phyloP scores from a whole-genome alignment of 108 stramenopile genomes.

The Nitzschia inconspicua region DNA sequence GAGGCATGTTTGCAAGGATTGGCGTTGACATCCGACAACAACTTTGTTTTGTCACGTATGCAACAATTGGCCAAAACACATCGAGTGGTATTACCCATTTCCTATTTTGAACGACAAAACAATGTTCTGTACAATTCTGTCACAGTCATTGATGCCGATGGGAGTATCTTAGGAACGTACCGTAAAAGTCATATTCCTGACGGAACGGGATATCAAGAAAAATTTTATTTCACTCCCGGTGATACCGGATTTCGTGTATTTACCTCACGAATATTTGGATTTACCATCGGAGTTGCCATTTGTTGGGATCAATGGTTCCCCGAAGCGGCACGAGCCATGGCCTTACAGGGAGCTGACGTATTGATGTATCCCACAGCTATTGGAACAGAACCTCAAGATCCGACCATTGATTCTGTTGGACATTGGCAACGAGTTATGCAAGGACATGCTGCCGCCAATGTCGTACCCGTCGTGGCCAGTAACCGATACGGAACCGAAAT shows the following conservation, averaged over 20 bases:
- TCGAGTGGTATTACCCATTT: conserved; percentile 50
- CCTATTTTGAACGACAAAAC: conserved; percentile 40
- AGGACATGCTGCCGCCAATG: conserved; percentile 68
- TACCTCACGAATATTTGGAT: conserved; percentile 40
- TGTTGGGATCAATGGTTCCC: conserved; percentile 93
- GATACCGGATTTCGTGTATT: conserved; percentile 78
- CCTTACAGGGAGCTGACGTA: conserved; percentile 67
- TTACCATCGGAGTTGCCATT: conserved; percentile 71
- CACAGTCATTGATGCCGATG: conserved; percentile 70
- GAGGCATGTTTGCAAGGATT: conserved; percentile 29
- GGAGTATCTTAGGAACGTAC: conserved; percentile 50
- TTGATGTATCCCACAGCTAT: conserved; percentile 74
- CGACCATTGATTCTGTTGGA: conserved; percentile 43
- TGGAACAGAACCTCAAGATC: conserved; percentile 63
- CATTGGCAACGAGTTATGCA: conserved; percentile 72
- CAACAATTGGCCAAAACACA: conserved; percentile 30
- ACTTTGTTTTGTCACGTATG: conserved; percentile 31
- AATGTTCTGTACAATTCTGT: conserved; percentile 51
- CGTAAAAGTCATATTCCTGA: conserved; percentile 75
- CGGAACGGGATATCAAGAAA: conserved; percentile 82
- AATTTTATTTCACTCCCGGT: conserved; percentile 81
- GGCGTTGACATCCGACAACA: conserved; percentile 32
- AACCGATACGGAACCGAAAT: conserved; percentile 64
- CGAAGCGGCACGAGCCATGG: conserved; percentile 68
- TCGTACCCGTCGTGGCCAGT: conserved; percentile 57